A percentile compares a stretch with the other conserved stretches of the same genome.
Evolutionary conservation across 129 eudicot species (phyloP).

Genomic region (Scalesia atractyloides): DNA sequence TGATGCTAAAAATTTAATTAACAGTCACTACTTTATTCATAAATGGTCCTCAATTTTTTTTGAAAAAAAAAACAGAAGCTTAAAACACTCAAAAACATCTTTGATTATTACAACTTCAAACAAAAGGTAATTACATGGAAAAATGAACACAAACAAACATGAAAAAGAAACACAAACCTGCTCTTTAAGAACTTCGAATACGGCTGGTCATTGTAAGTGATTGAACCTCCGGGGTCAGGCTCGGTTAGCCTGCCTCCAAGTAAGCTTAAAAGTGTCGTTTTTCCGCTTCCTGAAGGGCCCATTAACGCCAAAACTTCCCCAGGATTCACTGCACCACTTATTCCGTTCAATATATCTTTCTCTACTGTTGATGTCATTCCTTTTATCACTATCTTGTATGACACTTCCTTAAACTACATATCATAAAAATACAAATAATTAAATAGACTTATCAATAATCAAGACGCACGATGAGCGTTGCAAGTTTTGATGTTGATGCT

Average conservation of each 20-base stretch:
- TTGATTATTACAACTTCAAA: too few relatives aligned
- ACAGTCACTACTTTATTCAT: too few relatives aligned
- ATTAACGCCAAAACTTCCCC: slow-evolving; percentile 93
- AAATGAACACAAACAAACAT: background rate
- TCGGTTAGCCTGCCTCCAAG: slow-evolving; percentile 75
- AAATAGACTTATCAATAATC: background rate
- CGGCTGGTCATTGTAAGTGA: slow-evolving; percentile 83
- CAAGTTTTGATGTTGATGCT: slow-evolving; percentile 2
- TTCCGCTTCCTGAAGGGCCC: slow-evolving; percentile 99
- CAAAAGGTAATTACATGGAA: too few relatives aligned
- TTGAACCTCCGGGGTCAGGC: slow-evolving; percentile 55
- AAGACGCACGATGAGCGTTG: background rate
- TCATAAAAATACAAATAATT: background rate
- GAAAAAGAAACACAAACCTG: slow-evolving; percentile 43
- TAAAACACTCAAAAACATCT: too few relatives aligned
- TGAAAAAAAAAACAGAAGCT: too few relatives aligned
- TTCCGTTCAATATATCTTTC: slow-evolving; percentile 69
- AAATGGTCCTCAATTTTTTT: too few relatives aligned
- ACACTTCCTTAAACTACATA: slow-evolving; percentile 82
- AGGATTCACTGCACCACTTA: slow-evolving; percentile 75
- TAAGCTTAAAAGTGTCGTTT: slow-evolving; percentile 73
- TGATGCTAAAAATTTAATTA: too few relatives aligned
- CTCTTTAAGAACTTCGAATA: slow-evolving; percentile 78
- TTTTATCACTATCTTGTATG: slow-evolving; percentile 67
- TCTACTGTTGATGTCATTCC: slow-evolving; percentile 65